A percentile compares a stretch with the other conserved stretches of the same genome.
These are phyloP conservation scores for Aureobasidium sp. DNA, from an alignment of 2,329 filamentous ascomycete species.

Conservation along the genomic window DNA sequence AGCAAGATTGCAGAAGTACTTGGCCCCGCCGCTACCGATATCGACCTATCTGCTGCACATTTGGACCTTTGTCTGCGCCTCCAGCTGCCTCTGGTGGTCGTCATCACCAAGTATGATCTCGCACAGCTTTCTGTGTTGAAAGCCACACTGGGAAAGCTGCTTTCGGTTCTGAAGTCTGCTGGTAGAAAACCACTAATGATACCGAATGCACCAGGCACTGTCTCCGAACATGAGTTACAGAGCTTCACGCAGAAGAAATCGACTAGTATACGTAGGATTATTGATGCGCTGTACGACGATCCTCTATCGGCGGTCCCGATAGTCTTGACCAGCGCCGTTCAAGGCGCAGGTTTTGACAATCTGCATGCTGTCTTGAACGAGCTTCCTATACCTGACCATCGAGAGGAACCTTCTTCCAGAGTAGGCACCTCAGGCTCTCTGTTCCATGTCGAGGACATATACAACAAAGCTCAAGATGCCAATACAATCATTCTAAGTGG, in stretches of 20 bases:
- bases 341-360: slow-evolving; percentile 71
- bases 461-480: slow-evolving; percentile 50
- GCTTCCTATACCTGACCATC: slow-evolving; percentile 55
- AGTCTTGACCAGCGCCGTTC: slow-evolving; percentile 77
- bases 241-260: slow-evolving; percentile 51
- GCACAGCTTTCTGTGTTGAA: slow-evolving; percentile 67
- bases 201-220: slow-evolving; percentile 26
- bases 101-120: slow-evolving; percentile 87
- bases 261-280: slow-evolving; percentile 50
- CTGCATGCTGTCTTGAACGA: slow-evolving; percentile 74
- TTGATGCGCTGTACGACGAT: slow-evolving; percentile 45
- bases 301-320: slow-evolving; percentile 63
- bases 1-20: slow-evolving; percentile 42
- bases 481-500: slow-evolving; percentile 65
- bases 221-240: slow-evolving; percentile 45
- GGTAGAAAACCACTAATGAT: slow-evolving; percentile 70
- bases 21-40: slow-evolving; percentile 46
- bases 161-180: slow-evolving; percentile 69
- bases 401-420: background rate
- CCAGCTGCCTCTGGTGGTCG: slow-evolving; percentile 66
- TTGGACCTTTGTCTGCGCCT: slow-evolving; percentile 79
- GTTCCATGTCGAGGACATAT: slow-evolving; percentile 89
- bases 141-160: slow-evolving; percentile 62
- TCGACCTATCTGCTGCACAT: slow-evolving; percentile 71
- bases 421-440: background rate